Conservation (phyloP, 2,329 filamentous ascomycete genomes). For the Phyllosticta capitalensis region DNA sequence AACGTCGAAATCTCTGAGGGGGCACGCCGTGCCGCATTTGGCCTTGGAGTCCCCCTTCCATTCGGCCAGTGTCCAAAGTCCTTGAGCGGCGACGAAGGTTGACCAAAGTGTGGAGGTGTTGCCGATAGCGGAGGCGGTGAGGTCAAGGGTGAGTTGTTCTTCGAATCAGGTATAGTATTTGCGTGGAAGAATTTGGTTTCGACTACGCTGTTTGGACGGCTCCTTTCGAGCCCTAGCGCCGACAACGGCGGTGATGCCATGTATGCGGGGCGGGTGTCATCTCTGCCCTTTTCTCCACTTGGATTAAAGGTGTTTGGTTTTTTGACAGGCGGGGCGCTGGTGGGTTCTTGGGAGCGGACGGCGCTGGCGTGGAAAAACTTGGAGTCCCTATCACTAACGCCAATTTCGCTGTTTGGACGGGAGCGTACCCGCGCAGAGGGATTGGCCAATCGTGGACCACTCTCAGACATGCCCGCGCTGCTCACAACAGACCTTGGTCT, state of each 20-base stretch:
- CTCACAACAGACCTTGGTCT: slow-evolving; percentile 31
- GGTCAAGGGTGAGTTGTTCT: slow-evolving; percentile 23
- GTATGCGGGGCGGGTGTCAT: slow-evolving; percentile 14
- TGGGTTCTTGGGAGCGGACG: slow-evolving; percentile 35
- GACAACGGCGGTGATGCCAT: slow-evolving; percentile 28
- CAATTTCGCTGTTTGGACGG: slow-evolving; percentile 14
- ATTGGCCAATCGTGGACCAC: slow-evolving; percentile 14
- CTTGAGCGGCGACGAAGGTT: slow-evolving; percentile 37
- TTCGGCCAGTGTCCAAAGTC: slow-evolving; percentile 41
- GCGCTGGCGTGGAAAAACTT: slow-evolving; percentile 95
- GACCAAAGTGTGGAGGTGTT: slow-evolving; percentile 17
- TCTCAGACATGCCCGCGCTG: slow-evolving; percentile 18
- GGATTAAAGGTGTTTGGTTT: slow-evolving; percentile 43
- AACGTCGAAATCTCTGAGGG: slow-evolving; percentile 19
- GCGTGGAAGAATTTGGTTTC: slow-evolving; percentile 64
- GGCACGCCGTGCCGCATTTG: slow-evolving; percentile 22
- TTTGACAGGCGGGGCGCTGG: slow-evolving; percentile 20
- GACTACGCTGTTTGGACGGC: slow-evolving; percentile 12
- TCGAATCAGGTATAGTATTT: slow-evolving; percentile 40
- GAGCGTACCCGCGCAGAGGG: background rate
- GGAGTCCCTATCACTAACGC: slow-evolving; percentile 30
- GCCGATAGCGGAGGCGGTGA: slow-evolving; percentile 21
- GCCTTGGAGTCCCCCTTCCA: slow-evolving; percentile 38
- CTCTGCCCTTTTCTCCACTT: slow-evolving; percentile 36
- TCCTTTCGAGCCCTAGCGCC: slow-evolving; percentile 16